phyloP scores from a whole-genome alignment of 768 basidiomycete species.

The Leccinum boreale region DNA sequence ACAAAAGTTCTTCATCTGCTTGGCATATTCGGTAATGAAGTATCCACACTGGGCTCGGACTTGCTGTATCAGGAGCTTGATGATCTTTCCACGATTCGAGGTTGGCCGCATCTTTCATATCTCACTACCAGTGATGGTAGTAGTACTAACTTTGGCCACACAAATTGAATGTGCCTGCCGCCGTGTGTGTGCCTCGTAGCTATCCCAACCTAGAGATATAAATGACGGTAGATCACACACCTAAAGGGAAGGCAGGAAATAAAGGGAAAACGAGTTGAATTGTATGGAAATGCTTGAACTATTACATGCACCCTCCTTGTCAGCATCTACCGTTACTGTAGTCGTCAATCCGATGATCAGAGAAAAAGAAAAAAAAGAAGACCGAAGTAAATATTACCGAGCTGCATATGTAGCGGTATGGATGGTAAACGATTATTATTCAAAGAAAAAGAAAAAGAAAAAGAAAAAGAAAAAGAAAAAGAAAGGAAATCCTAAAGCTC shows the following conservation, averaged over 20 bases:
- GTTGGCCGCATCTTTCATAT: no score
- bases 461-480: neutral
- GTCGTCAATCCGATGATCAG: neutral
- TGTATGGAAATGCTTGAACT: slow-evolving; percentile 13
- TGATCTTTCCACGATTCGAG: no score
- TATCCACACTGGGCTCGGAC: no score
- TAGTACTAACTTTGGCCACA: no score
- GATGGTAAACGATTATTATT: neutral
- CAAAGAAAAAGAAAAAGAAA: neutral
- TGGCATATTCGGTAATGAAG: no score
- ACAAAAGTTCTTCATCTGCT: no score
- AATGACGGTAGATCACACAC: neutral
- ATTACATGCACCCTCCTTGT: slow-evolving; percentile 12
- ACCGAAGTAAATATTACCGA: slow-evolving; percentile 3
- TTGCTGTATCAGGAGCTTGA: no score
- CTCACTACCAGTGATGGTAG: no score
- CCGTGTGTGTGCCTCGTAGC: no score
- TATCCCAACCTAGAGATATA: neutral
- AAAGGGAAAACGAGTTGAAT: slow-evolving; percentile 2
- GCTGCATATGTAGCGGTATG: neutral
- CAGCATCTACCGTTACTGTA: neutral
- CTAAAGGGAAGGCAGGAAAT: neutral
- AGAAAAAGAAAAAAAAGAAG: neutral
- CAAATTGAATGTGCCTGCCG: no score
- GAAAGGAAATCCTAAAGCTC: slow-evolving; percentile 18